A percentile compares a stretch with the other conserved stretches of the same genome.
These are phyloP conservation scores for Pseudognaphalium luteoalbum DNA, from an alignment of 129 eudicot species.

Conservation along the genomic window DNA sequence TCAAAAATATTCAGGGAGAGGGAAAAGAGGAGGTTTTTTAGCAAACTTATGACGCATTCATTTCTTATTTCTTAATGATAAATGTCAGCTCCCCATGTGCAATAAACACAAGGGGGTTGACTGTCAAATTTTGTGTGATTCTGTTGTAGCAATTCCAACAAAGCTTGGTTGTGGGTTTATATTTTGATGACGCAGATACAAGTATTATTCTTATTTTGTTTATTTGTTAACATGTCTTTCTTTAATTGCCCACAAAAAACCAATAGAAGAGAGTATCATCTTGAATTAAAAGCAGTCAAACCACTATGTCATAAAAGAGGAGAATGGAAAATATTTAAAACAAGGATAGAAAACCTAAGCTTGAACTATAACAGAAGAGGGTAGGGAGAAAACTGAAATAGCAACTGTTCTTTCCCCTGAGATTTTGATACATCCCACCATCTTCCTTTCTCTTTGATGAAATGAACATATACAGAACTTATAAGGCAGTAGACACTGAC, in stretches of 20 bases:
- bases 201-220: neutral
- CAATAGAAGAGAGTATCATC: neutral
- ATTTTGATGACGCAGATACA: neutral
- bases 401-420: neutral
- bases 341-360: neutral
- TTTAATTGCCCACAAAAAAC: neutral
- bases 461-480: neutral
- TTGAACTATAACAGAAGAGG: neutral
- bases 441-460: constrained; percentile 10
- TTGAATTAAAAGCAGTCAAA: neutral
- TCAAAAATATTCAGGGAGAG: neutral
- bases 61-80: neutral
- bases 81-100: neutral
- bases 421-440: neutral
- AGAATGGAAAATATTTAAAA: neutral
- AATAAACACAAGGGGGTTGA: neutral
- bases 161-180: neutral
- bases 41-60: neutral
- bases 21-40: neutral
- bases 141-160: neutral
- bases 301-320: neutral
- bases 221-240: neutral
- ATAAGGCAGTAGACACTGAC: neutral
- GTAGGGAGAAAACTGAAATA: neutral
- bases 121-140: constrained; percentile 1